Evolutionary conservation across 1,139 yeast species (phyloP).

Genomic region (Tardiomyces depauwii): DNA sequence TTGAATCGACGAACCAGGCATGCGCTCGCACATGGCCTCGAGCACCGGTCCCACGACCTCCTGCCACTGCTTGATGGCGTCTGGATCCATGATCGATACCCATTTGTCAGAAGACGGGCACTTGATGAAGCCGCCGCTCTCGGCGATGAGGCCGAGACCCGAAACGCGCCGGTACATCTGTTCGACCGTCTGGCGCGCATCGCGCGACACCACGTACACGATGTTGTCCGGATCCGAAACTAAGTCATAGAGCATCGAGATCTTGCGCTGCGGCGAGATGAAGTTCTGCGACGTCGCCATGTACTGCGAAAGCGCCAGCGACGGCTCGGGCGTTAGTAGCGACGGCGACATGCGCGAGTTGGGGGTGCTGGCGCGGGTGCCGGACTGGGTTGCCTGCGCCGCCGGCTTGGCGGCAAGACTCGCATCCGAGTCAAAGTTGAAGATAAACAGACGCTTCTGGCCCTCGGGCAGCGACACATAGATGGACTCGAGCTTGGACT

Average conservation of each 20-base stretch:
- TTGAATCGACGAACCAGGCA: slow-evolving; percentile 65
- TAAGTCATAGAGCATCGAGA: slow-evolving; percentile 31
- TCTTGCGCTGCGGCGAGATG: slow-evolving; percentile 1
- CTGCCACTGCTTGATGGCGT: slow-evolving; percentile 48
- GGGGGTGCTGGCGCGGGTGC: background rate
- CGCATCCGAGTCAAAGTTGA: slow-evolving; percentile 18
- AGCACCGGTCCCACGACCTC: slow-evolving; percentile 47
- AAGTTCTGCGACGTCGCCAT: background rate
- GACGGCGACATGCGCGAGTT: background rate
- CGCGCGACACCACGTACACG: slow-evolving; percentile 62
- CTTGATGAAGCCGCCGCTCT: slow-evolving; percentile 67
- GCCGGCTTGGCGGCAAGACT: background rate
- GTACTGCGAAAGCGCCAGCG: background rate
- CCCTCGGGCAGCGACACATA: slow-evolving; percentile 3
- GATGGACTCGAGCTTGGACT: slow-evolving; percentile 9
- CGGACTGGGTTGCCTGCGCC: no score
- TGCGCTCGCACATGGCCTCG: slow-evolving; percentile 59
- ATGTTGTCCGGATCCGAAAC: slow-evolving; percentile 44
- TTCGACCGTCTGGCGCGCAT: slow-evolving; percentile 53
- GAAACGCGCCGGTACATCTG: slow-evolving; percentile 57
- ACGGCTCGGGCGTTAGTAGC: background rate
- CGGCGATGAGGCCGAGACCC: slow-evolving; percentile 75
- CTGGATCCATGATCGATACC: slow-evolving; percentile 51
- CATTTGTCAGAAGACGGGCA: slow-evolving; percentile 38
- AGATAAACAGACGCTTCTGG: slow-evolving; percentile 22